A percentile compares a stretch with the other conserved stretches of the same genome.
phyloP scores from a whole-genome alignment of 2,329 filamentous ascomycete species.

The Aspergillus piperis region DNA sequence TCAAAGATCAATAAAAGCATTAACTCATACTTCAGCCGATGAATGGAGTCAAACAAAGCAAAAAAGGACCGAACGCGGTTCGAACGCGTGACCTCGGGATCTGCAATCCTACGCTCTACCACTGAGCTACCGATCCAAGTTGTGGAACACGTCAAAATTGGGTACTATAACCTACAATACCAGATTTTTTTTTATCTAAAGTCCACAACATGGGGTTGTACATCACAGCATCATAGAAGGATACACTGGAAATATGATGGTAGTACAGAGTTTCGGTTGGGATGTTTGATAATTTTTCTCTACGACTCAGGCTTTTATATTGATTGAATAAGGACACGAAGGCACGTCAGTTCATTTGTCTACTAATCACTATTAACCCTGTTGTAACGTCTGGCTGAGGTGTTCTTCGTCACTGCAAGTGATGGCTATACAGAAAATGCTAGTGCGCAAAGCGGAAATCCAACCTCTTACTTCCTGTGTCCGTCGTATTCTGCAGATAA shows the following conservation, averaged over 20 bases:
- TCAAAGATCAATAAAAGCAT: neutral
- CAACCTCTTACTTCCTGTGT: constrained; percentile 46
- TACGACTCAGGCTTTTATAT: too few species aligned
- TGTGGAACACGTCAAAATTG: neutral
- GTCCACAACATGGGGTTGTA: too few species aligned
- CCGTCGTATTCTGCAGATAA: constrained; percentile 51
- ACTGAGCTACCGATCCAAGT: constrained; percentile 8
- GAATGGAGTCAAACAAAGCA: neutral
- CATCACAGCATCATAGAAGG: too few species aligned
- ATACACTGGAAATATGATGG: too few species aligned
- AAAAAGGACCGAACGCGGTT: constrained; percentile 10
- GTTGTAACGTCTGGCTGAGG: too few species aligned
- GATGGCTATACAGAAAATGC: neutral
- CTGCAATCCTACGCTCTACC: constrained; percentile 12
- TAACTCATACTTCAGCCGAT: neutral
- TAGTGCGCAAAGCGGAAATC: constrained; percentile 23
- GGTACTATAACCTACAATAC: neutral
- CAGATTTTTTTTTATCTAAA: too few species aligned
- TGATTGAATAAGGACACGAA: too few species aligned
- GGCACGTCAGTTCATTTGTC: too few species aligned
- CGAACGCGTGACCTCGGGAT: constrained; percentile 12
- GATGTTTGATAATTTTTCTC: too few species aligned
- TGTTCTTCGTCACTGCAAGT: too few species aligned
- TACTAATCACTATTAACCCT: too few species aligned
- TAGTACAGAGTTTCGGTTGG: too few species aligned